Evolutionary conservation across 1,139 yeast genomes (phyloP), one percentile per base, ranked within the genome.

Genomic region (Yamadazyma epiphylla): DNA sequence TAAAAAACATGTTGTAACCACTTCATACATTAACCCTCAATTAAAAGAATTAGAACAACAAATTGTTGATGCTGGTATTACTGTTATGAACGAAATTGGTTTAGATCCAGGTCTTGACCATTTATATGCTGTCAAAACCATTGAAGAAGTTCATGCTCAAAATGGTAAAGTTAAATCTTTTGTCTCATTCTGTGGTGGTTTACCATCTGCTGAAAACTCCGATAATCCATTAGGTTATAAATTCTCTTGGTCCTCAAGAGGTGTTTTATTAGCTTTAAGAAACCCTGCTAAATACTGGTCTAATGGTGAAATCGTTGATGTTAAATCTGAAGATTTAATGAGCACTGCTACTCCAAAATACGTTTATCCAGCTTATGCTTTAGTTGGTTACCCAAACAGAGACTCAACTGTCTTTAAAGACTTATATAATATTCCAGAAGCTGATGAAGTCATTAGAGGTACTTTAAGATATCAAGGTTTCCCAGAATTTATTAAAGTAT

Each of bases 41-140:
- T 77, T 91, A 65, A 76, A 70, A 55, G 91, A 76, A 36, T 71
- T 86, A 51, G 94, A 85, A 63, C 77, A 78, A 33, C 78, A 80
- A 58, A 83, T 85, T 59, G 73, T 80, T 50, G 80, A 77, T 45
- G 94, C 95, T 22, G 95, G 95, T 38, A 84, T 85, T 53, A 78
- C 86, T 28, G 94, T 86, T 28, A 84, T 86, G 91, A 86, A 86
- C 61, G 95, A 86, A 65, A 86, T 86, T 45, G 95, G 95, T 49
- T 76, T 91, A 61, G 98, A 91, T 59, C 98, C 98, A 45, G 98
- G 98, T 77, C 74, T 91, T 49, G 98, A 91, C 64, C 98, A 91
- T 67, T 77, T 91, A 63, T 91, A 91, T 58, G 98, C 98, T 34
- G 94, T 91, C 58, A 91, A 91, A 77, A 86, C 97, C 48, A 86